Conservation (phyloP, 23 red algal species). For the Gracilaria gracilis region DNA sequence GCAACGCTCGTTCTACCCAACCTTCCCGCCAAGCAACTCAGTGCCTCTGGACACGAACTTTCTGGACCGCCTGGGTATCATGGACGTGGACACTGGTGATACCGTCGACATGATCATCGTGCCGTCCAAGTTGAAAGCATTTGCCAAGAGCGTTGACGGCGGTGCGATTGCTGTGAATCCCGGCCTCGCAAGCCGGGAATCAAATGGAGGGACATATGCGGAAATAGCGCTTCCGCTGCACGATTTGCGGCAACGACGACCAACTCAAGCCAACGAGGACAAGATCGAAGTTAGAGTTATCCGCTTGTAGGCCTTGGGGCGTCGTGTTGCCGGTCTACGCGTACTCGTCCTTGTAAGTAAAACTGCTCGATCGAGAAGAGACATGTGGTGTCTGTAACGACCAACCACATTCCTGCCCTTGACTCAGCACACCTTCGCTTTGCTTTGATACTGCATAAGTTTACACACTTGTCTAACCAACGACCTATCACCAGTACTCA, state of each 20-base stretch:
- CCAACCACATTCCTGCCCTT: no score
- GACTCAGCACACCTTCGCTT: no score
- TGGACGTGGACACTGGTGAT: conserved; percentile 4
- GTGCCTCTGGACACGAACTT: conserved; percentile 57
- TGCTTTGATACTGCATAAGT: no score
- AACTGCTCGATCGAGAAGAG: neutral
- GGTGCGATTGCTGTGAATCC: conserved; percentile 68
- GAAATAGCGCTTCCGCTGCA: conserved; percentile 68
- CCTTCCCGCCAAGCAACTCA: conserved; percentile 35
- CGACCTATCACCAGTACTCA: no score
- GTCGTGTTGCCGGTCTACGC: neutral
- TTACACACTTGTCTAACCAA: no score
- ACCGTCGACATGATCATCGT: conserved; percentile 54
- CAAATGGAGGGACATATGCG: conserved; percentile 51
- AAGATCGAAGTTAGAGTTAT: conserved; percentile 41
- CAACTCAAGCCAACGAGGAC: conserved; percentile 15
- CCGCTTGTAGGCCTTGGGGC: conserved; percentile 3
- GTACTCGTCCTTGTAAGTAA: neutral
- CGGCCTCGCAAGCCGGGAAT: conserved; percentile 41
- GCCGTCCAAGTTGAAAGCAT: conserved; percentile 58
- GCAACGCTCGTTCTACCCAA: conserved; percentile 66
- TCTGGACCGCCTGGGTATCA: conserved; percentile 25
- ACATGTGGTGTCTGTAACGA: neutral
- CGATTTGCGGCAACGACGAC: neutral
- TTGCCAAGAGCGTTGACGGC: conserved; percentile 65